These are phyloP conservation scores for Forsythia suspensa DNA, from an alignment of 257 asterid genomes.

Conservation along the genomic window DNA sequence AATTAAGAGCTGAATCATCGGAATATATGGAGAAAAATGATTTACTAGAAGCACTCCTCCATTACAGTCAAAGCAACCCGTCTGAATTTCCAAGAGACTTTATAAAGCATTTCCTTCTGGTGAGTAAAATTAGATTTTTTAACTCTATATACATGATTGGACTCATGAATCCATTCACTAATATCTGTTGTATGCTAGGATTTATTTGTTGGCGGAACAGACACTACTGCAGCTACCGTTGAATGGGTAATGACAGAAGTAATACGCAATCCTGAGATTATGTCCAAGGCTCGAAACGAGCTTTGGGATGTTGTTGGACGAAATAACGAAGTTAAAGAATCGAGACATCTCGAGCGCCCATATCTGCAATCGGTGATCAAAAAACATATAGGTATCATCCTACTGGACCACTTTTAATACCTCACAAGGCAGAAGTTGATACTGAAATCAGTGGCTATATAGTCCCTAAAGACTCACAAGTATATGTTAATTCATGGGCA, in stretches of 20 bases:
- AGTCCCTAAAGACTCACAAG: constrained; percentile 4
- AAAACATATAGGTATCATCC: neutral
- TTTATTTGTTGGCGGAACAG: constrained; percentile 11
- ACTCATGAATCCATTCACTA: too few species aligned
- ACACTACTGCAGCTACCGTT: neutral
- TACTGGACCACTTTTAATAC: neutral
- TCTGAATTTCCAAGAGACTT: neutral
- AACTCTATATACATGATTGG: too few species aligned
- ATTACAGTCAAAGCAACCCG: neutral
- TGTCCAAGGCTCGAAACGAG: constrained; percentile 10
- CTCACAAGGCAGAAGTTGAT: neutral
- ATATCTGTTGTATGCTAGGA: neutral
- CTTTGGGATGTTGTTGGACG: neutral
- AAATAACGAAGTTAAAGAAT: neutral
- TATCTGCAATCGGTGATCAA: neutral
- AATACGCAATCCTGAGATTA: neutral
- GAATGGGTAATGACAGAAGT: constrained; percentile 5
- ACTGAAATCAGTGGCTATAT: neutral
- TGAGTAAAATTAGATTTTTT: neutral
- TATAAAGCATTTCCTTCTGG: neutral
- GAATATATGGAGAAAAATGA: neutral
- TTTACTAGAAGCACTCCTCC: neutral
- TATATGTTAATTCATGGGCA: constrained; percentile 1
- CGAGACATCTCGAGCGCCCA: neutral
- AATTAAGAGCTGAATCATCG: neutral